A percentile compares a stretch with the other conserved stretches of the same genome.
Evolutionary conservation across 352 stramenopile genomes (phyloP).

Genomic region (Globisporangium polare): DNA sequence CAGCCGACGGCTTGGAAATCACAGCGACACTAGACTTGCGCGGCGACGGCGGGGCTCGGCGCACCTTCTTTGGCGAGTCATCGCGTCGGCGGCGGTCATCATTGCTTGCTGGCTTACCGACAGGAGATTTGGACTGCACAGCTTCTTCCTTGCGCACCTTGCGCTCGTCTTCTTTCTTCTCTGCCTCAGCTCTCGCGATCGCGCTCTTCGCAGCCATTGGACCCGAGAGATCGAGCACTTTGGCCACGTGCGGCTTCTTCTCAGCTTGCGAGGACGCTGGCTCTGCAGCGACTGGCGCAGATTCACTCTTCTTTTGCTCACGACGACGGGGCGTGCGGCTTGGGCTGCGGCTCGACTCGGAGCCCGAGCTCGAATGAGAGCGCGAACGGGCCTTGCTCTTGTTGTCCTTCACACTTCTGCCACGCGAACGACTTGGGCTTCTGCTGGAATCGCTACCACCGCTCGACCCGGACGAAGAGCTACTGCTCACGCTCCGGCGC

Average conservation of each 20-base stretch:
- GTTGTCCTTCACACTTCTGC: slow-evolving; percentile 8
- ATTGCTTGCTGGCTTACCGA: not conserved
- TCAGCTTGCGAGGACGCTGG: not conserved
- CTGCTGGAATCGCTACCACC: slow-evolving; percentile 19
- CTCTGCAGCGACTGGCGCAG: not conserved
- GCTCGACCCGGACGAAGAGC: slow-evolving; percentile 22
- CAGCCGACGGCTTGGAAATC: not conserved
- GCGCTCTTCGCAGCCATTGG: slow-evolving; percentile 9
- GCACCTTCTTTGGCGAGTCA: slow-evolving; percentile 6
- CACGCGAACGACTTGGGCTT: slow-evolving; percentile 20
- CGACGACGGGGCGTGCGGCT: slow-evolving; percentile 9
- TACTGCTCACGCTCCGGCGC: slow-evolving; percentile 13
- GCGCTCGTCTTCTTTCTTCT: slow-evolving; percentile 4
- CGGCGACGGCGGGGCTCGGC: not conserved
- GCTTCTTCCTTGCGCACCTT: not conserved
- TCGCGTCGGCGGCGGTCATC: not conserved
- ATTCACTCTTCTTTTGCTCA: not conserved
- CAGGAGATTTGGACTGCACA: not conserved
- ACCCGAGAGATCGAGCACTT: slow-evolving; percentile 16
- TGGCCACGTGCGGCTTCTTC: slow-evolving; percentile 2
- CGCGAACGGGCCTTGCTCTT: not conserved
- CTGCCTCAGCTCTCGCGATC: slow-evolving; percentile 1
- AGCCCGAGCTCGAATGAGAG: slow-evolving; percentile 19
- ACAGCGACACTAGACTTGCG: slow-evolving; percentile 5
- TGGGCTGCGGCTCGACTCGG: slow-evolving; percentile 10